Base-by-base conservation (phyloP, 371 early-diverging fungal genomes). In the Apophysomyces elegans region DNA sequence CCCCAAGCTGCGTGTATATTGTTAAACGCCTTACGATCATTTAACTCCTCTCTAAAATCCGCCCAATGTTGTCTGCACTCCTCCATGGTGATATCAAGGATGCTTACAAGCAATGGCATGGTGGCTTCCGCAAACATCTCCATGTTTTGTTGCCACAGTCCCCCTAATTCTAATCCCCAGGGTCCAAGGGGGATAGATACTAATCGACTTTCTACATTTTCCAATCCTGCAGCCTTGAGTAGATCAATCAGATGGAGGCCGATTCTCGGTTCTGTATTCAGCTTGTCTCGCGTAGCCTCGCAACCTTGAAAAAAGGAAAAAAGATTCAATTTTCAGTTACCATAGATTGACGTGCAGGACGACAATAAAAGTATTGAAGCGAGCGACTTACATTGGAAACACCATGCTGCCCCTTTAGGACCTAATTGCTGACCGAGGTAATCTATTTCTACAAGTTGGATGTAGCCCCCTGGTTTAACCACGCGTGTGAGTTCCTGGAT, bases 141-240 rank as follows among this genome's bases (percentile, higher is more conserved):
- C 18, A 67, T 18, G 16, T 77, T 77, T 35, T 74, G 68, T 35
- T 72, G 70, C 78, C 78, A 77, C 8, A 77, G 44, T 4, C 57
- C 54, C 7, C 76, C 76, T n/a, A 76, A 58, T 59, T 76, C 76
- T 50, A 70, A 59, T n/a, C 76, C 76, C 76, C 76, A 76, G 36
- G 70, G 62, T 41, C 76, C 76, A 21, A 70, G 35, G n/a, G 76
- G 76, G n/a, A 76, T 58, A 7, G 73, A 76, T 0, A 76, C 67
- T 8, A 62, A 61, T 32, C 57, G 62, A n/a, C 59, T 26, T 6
- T 45, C 35, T 7, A 76, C 64, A 36, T 76, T 69, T 41, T 47
- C 47, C 59, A 73, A 59, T 13, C 73, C 73, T 2, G 47, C 37
- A 0, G 62, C 62, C 41, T 62, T 46, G 21, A 76, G 38, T 7